A percentile compares a stretch with the other conserved stretches of the same genome.
Conservation (phyloP, 345 rosid genomes). For the Citrus trifoliata region DNA sequence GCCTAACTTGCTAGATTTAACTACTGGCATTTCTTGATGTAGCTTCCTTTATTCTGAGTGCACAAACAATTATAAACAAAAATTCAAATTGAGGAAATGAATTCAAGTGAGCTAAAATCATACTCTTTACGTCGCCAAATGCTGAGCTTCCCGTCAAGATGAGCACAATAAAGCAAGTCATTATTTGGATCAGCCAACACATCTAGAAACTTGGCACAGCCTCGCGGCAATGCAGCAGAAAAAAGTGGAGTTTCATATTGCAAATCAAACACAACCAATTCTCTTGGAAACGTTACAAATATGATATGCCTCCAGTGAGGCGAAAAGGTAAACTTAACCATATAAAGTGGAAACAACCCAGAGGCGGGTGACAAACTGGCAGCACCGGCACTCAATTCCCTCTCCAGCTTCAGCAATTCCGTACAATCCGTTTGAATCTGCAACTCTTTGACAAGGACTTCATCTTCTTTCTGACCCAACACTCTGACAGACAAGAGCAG, state of each 20-base stretch:
- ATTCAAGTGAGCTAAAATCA: slow-evolving; percentile 7
- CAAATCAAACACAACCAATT: slow-evolving; percentile 83
- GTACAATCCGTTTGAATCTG: slow-evolving; percentile 59
- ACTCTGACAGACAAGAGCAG: slow-evolving; percentile 64
- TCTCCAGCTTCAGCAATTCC: slow-evolving; percentile 67
- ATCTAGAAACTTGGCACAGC: slow-evolving; percentile 84
- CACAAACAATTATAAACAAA: background rate
- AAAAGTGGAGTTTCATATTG: slow-evolving; percentile 70
- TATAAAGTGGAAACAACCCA: slow-evolving; percentile 63
- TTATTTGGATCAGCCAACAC: slow-evolving; percentile 78
- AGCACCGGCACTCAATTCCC: slow-evolving; percentile 41
- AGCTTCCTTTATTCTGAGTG: background rate
- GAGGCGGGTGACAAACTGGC: slow-evolving; percentile 62
- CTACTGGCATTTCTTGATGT: background rate
- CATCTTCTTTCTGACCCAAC: slow-evolving; percentile 70
- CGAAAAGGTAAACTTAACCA: slow-evolving; percentile 71
- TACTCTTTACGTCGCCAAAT: slow-evolving; percentile 93
- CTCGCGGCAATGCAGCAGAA: slow-evolving; percentile 67
- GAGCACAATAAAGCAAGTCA: slow-evolving; percentile 82
- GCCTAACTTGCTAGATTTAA: background rate
- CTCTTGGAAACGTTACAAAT: slow-evolving; percentile 84
- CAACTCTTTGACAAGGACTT: slow-evolving; percentile 54
- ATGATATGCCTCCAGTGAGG: slow-evolving; percentile 77
- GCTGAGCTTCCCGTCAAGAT: slow-evolving; percentile 88
- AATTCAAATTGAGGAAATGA: background rate